These are phyloP conservation scores for Fusarium pseudocircinatum DNA, from an alignment of 2,329 filamentous ascomycete species.

Conservation along the genomic window DNA sequence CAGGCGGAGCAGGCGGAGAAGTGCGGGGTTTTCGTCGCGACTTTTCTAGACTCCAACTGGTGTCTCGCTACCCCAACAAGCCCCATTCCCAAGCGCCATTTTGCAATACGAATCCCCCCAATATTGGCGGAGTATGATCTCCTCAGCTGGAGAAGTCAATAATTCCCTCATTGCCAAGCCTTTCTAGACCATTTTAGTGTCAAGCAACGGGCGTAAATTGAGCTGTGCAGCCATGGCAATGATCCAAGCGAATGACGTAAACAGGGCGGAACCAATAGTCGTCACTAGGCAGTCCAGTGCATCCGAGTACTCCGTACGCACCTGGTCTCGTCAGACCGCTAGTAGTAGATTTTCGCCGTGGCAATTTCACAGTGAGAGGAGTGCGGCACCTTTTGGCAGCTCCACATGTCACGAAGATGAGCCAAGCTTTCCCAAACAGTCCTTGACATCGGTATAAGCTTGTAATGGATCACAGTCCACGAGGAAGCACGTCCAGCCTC, in stretches of 20 bases:
- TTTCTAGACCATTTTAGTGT: neutral
- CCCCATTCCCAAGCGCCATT: neutral
- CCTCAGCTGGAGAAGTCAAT: neutral
- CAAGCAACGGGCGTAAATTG: neutral
- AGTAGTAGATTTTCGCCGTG: neutral
- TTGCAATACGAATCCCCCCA: neutral
- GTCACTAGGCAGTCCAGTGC: neutral
- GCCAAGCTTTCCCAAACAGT: neutral
- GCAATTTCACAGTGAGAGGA: neutral
- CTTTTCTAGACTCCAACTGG: neutral
- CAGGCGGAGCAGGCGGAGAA: neutral
- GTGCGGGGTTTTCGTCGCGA: neutral
- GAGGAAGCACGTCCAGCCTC: neutral
- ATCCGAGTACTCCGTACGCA: too few species aligned
- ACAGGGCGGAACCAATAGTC: neutral
- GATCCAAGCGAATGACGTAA: neutral
- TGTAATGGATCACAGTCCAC: neutral
- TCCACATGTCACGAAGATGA: rapidly evolving
- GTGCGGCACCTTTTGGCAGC: neutral
- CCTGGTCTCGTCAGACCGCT: neutral
- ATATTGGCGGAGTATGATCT: neutral
- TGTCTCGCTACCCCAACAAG: neutral
- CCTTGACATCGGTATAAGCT: too few species aligned
- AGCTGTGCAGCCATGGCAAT: rapidly evolving
- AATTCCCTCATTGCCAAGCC: neutral